phyloP scores from a whole-genome alignment of 1,139 yeast species.

The Casaregolazyma lundiana region DNA sequence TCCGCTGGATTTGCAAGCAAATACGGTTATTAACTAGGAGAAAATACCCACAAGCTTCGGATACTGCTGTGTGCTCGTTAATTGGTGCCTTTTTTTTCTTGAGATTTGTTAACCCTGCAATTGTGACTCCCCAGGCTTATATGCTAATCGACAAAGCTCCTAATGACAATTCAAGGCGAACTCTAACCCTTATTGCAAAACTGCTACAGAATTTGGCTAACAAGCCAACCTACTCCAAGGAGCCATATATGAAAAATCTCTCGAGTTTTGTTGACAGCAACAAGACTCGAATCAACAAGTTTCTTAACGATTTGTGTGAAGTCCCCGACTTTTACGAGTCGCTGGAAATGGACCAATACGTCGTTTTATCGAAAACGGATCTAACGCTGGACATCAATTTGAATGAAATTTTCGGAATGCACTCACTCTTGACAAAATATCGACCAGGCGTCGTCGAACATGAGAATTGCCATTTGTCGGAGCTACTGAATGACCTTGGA shows the following conservation, averaged over 20 bases:
- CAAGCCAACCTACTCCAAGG: slow-evolving; percentile 39
- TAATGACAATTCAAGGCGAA: slow-evolving; percentile 53
- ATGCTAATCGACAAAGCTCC: slow-evolving; percentile 38
- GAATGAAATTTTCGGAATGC: slow-evolving; percentile 38
- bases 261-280: slow-evolving; percentile 33
- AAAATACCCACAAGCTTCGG: slow-evolving; percentile 60
- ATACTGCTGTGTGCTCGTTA: slow-evolving; percentile 48
- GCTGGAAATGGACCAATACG: slow-evolving; percentile 40
- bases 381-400: slow-evolving; percentile 34
- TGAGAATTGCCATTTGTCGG: slow-evolving; percentile 26
- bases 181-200: slow-evolving; percentile 77
- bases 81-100: slow-evolving; percentile 83
- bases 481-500: slow-evolving; percentile 30
- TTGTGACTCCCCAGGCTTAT: slow-evolving; percentile 82
- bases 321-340: slow-evolving; percentile 42
- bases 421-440: slow-evolving; percentile 35
- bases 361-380: slow-evolving; percentile 37
- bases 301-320: slow-evolving; percentile 37
- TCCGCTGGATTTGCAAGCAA: slow-evolving; percentile 68
- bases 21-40: slow-evolving; percentile 59
- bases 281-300: slow-evolving; percentile 32
- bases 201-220: slow-evolving; percentile 86
- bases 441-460: slow-evolving; percentile 22
- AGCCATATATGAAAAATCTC: slow-evolving; percentile 35
- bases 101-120: slow-evolving; percentile 85